Evolutionary conservation across 2,329 filamentous ascomycete genomes (phyloP), one percentile per base, ranked within the genome.

Genomic region (Mariannaea elegans): DNA sequence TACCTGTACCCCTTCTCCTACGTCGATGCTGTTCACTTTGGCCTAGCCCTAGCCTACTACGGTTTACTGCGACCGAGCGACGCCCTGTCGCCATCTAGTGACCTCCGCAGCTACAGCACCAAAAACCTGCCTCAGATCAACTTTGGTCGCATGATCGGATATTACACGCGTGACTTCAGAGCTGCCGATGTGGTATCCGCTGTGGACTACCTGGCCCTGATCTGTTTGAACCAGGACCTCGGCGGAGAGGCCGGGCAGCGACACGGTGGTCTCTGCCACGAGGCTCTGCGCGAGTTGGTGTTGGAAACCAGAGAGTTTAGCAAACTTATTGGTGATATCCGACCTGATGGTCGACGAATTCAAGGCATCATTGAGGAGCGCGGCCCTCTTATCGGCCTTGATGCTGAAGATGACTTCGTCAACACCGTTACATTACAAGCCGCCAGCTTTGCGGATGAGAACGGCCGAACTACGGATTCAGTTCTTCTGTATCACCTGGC

Each of bases 281-380:
- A 97, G 76, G 94, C 93, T 7, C 82, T 99, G 57, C 91, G 94
- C 32, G 95, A 98, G 76, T 88, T 98, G 56, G 93, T 97, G 23
- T 84, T 99, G n/a, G 95, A 99, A 78, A 97, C 94, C 18, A 88
- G 94, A 66, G 95, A 99, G 73, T 99, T 98, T 76, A 94, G 94
- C 71, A 91, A 93, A 71, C 82, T 99, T 13, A 88, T 99, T 47
- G 95, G 96, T 52, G 96, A 99, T 74, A 93, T 99, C 69, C 87
- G 89, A 60, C 87, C 88, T 2, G 93, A 98, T 72, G 95, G 95
- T 19, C 89, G 88, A 62, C 90, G 94, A 59, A 92, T 97, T 67
- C 88, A 87, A 58, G 95, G 95, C 50, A 87, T 93, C 23, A 94
- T 99, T 64, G 94, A 98, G 76, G 87, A 93, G 71, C 91, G 94